Percentiles rank a stretch among this genome's conserved stretches.
These are phyloP conservation scores for Cryptococcus sp. DNA, from an alignment of 1,284 basidiomycete genomes.

Conservation along the genomic window DNA sequence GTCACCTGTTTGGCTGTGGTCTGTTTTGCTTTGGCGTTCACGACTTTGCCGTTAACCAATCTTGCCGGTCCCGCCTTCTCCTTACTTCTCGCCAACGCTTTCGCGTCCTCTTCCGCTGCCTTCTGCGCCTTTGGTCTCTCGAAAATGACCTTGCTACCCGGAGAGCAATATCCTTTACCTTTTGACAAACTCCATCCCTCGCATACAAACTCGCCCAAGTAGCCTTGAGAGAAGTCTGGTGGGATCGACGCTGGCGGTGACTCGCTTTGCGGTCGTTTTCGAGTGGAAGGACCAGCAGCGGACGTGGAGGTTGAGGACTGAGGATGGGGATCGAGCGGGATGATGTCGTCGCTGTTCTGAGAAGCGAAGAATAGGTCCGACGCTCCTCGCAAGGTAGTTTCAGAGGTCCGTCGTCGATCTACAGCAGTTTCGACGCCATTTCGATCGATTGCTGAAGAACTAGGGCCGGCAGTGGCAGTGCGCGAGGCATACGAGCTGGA, in stretches of 20 bases:
- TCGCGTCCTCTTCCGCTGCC: conserved; percentile 16
- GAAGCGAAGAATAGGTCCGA: conserved; percentile 7
- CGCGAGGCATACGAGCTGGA: conserved; percentile 1
- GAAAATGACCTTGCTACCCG: conserved; percentile 47
- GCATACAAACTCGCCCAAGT: conserved; percentile 53
- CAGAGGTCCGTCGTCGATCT: background rate
- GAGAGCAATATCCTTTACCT: conserved; percentile 52
- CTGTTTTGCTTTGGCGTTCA: conserved; percentile 35
- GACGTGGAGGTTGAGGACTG: conserved; percentile 4
- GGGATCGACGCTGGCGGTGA: conserved; percentile 25
- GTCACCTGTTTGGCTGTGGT: conserved; percentile 43
- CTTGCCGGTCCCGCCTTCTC: conserved; percentile 41
- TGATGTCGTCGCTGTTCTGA: conserved; percentile 22
- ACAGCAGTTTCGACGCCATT: conserved; percentile 2
- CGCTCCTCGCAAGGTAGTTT: background rate
- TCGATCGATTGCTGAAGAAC: conserved; percentile 1
- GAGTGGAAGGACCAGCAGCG: conserved; percentile 21
- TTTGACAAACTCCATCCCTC: conserved; percentile 53
- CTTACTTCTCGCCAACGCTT: conserved; percentile 16
- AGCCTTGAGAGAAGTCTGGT: conserved; percentile 37
- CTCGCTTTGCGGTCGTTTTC: conserved; percentile 20
- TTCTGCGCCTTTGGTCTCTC: conserved; percentile 41
- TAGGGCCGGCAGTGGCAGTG: conserved; percentile 5
- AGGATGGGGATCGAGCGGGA: conserved; percentile 14
- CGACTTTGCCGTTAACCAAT: conserved; percentile 48